Percentiles rank a stretch among this genome's conserved stretches.
Evolutionary conservation across 2,329 filamentous ascomycete genomes (phyloP).

Genomic region (Aaosphaeria arxii): DNA sequence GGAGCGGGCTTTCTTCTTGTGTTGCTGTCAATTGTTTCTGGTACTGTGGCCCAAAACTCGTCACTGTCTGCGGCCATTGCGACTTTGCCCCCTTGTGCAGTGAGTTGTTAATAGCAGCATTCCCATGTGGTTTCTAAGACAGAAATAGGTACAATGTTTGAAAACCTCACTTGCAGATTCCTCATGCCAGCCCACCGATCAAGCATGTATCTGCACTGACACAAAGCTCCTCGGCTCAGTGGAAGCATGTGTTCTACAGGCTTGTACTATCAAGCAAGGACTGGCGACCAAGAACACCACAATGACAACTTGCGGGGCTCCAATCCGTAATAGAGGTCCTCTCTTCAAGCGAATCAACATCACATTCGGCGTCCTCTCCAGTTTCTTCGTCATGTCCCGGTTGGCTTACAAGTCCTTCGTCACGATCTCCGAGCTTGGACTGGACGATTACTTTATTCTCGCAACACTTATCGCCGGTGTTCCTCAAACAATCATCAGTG

Average conservation of each 20-base stretch:
- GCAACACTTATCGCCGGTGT: conserved; percentile 16
- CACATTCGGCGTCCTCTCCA: conserved; percentile 31
- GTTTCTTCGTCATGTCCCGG: conserved; percentile 33
- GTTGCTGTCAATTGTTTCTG: conserved; percentile 7
- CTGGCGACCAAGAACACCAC: conserved; percentile 43
- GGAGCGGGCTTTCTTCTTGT: conserved; percentile 6
- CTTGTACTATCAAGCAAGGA: conserved; percentile 9
- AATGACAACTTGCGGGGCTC: conserved; percentile 36
- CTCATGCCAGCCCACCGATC: conserved; percentile 9
- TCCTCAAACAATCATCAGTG: conserved; percentile 24
- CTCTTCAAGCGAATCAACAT: conserved; percentile 32
- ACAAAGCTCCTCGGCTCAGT: conserved; percentile 6
- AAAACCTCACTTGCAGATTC: conserved; percentile 7
- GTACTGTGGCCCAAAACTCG: conserved; percentile 2
- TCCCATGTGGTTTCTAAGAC: neutral
- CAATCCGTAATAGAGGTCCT: conserved; percentile 34
- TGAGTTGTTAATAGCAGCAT: neutral
- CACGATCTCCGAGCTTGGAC: conserved; percentile 32
- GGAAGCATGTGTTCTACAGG: conserved; percentile 9
- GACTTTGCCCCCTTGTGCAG: conserved; percentile 6
- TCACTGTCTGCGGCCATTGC: conserved; percentile 1
- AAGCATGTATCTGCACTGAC: conserved; percentile 13
- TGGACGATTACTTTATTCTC: conserved; percentile 38
- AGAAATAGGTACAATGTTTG: conserved; percentile 11
- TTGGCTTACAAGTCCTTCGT: conserved; percentile 37